These are phyloP conservation scores for Capsella rubella DNA, from an alignment of 441 rosid species.

Conservation along the genomic window DNA sequence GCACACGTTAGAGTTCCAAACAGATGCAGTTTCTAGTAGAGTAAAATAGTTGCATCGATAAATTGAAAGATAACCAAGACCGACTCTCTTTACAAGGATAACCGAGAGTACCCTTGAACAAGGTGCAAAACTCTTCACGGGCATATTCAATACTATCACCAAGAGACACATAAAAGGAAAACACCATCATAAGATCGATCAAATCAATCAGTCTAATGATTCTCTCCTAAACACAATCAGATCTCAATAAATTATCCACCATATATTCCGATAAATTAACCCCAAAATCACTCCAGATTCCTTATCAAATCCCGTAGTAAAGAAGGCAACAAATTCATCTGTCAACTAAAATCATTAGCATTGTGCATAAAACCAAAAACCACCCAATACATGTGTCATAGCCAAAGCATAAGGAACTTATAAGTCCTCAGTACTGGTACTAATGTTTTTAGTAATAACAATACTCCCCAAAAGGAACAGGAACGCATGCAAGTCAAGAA, in stretches of 20 bases:
- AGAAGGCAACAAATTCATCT: conserved; percentile 8
- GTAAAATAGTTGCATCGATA: conserved; percentile 2
- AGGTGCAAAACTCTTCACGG: background rate
- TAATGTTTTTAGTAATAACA: background rate
- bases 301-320: background rate
- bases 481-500: background rate
- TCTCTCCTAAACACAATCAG: background rate
- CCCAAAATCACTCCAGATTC: conserved; percentile 18
- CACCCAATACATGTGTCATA: conserved; percentile 9
- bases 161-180: conserved; percentile 1
- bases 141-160: background rate
- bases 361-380: background rate
- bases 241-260: background rate
- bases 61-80: conserved; percentile 8
- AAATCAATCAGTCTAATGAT: conserved; percentile 14
- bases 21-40: background rate
- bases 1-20: background rate
- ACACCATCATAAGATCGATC: conserved; percentile 4
- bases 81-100: background rate
- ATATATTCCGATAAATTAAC: conserved; percentile 2
- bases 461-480: too few relatives aligned
- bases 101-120: background rate
- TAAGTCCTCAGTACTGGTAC: background rate
- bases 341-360: background rate
- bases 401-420: background rate